phyloP scores from a whole-genome alignment of 1,284 basidiomycete species.

The Coniferiporia weirii region DNA sequence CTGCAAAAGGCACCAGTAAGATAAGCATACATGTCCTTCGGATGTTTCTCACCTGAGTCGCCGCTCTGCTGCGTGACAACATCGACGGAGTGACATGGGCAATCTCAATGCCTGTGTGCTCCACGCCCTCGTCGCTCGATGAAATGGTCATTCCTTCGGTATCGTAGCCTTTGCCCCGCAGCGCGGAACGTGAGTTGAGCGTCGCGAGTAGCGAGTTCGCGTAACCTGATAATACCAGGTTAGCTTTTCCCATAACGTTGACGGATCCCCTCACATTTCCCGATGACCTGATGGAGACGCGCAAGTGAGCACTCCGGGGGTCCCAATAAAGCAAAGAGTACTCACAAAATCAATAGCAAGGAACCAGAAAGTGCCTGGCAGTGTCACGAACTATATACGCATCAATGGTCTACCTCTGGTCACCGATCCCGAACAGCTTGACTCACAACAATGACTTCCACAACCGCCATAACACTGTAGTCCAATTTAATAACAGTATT shows the following conservation, averaged over 20 bases:
- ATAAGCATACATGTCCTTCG: background rate
- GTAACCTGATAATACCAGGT: conserved; percentile 32
- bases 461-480: conserved; percentile 34
- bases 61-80: conserved; percentile 4
- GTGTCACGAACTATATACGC: conserved; percentile 29
- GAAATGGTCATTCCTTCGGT: conserved; percentile 21
- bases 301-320: background rate
- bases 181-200: conserved; percentile 37
- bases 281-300: conserved; percentile 28
- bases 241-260: background rate
- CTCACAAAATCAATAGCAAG: conserved; percentile 38
- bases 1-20: background rate
- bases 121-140: background rate
- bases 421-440: background rate
- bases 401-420: background rate
- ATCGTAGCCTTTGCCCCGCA: conserved; percentile 24
- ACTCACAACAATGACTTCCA: conserved; percentile 35
- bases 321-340: background rate
- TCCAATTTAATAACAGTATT: conserved; percentile 4
- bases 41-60: conserved; percentile 1
- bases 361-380: conserved; percentile 37
- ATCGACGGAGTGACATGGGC: conserved; percentile 14
- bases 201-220: conserved; percentile 41
- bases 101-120: conserved; percentile 6
- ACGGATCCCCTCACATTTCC: conserved; percentile 33